Conservation (phyloP, 257 asterid species). For the Marsdenia floribunda region DNA sequence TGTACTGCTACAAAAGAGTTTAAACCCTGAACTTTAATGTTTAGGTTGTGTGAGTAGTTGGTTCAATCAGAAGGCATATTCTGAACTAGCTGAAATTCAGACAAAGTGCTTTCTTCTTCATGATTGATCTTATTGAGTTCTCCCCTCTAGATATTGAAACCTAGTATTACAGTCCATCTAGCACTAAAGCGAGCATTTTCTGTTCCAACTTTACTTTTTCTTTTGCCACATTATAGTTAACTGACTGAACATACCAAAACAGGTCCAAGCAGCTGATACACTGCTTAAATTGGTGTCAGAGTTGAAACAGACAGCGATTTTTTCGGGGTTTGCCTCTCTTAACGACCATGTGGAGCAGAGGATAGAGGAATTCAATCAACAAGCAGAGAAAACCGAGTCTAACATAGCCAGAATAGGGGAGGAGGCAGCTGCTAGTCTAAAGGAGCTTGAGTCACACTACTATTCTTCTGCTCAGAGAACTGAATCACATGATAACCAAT, state of each 20-base stretch:
- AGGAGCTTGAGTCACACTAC: slow-evolving; percentile 74
- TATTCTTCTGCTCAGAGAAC: slow-evolving; percentile 56
- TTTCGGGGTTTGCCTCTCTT: slow-evolving; percentile 84
- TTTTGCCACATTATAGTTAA: slow-evolving; percentile 3
- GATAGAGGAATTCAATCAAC: slow-evolving; percentile 56
- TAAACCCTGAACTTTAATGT: background rate
- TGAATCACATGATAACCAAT: background rate
- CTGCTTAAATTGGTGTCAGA: slow-evolving; percentile 92
- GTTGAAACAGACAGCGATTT: slow-evolving; percentile 80
- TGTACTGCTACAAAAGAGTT: background rate
- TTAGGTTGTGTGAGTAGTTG: background rate
- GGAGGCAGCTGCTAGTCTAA: slow-evolving; percentile 75
- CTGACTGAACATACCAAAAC: slow-evolving; percentile 7
- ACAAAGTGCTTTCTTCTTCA: background rate
- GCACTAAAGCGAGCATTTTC: background rate
- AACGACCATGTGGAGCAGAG: slow-evolving; percentile 89
- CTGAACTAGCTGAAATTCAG: background rate
- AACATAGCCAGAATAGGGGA: slow-evolving; percentile 63
- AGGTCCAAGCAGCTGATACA: slow-evolving; percentile 86
- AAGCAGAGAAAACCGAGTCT: slow-evolving; percentile 51
- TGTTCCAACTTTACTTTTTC: background rate
- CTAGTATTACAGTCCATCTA: background rate
- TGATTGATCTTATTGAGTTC: background rate
- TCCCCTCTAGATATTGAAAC: background rate
- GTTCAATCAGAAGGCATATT: background rate